These are phyloP conservation scores for Raphanus hybrid DNA, from an alignment of 441 rosid genomes.

Conservation along the genomic window DNA sequence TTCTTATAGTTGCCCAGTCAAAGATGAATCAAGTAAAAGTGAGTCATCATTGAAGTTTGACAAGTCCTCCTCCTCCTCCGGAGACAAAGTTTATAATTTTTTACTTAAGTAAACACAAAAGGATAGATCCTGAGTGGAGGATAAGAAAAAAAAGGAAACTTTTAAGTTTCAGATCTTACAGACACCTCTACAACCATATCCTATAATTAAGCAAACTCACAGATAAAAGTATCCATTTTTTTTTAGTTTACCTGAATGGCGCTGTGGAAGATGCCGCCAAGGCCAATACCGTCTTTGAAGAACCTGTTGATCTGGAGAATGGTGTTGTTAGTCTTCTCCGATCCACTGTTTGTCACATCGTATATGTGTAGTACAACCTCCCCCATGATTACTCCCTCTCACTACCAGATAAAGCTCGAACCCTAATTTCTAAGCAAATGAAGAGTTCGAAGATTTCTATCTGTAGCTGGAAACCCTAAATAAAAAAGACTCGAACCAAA, in stretches of 20 bases:
- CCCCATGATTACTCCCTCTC: background rate
- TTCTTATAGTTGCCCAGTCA: background rate
- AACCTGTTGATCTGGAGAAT: conserved; percentile 10
- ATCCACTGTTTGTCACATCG: background rate
- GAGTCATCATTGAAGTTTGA: conserved; percentile 1
- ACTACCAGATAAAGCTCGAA: too few species aligned
- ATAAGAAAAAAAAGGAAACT: background rate
- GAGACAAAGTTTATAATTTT: background rate
- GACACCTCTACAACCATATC: background rate
- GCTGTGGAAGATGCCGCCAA: background rate
- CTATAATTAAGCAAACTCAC: background rate
- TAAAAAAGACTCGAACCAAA: background rate
- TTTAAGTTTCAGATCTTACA: background rate
- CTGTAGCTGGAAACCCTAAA: background rate
- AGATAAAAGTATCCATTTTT: background rate
- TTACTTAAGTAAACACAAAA: background rate
- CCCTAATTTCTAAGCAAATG: background rate
- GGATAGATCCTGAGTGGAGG: background rate
- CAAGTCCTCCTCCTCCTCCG: background rate
- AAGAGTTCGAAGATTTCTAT: background rate
- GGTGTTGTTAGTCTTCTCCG: background rate
- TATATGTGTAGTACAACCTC: background rate
- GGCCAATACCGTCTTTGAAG: conserved; percentile 8
- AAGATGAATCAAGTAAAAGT: background rate
- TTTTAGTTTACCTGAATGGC: background rate